These are phyloP conservation scores for Suillus subaureus DNA, from an alignment of 768 basidiomycete species.

Conservation along the genomic window DNA sequence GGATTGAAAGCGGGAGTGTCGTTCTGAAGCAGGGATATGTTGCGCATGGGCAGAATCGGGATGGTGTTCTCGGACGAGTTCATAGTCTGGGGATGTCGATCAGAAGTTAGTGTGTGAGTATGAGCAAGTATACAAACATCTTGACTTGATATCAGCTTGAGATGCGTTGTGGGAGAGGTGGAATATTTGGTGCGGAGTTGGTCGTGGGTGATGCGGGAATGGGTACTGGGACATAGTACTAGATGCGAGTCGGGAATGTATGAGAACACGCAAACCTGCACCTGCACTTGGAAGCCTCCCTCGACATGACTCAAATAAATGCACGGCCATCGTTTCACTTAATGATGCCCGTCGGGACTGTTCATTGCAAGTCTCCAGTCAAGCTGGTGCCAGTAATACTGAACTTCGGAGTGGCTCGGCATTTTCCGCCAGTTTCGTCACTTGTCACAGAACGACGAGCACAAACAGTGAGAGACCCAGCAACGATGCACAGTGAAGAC, in stretches of 20 bases:
- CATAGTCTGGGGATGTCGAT: conserved; percentile 54
- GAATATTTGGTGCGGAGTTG: conserved; percentile 74
- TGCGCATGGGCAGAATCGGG: conserved; percentile 60
- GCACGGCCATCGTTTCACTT: not conserved
- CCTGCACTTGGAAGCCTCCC: not conserved
- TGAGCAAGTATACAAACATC: conserved; percentile 50
- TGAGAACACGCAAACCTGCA: not conserved
- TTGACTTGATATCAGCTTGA: conserved; percentile 61
- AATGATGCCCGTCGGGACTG: not conserved
- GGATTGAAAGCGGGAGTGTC: conserved; percentile 64
- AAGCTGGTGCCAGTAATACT: not conserved
- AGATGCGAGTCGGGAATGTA: conserved; percentile 12
- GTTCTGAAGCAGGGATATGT: conserved; percentile 41
- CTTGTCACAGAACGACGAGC: too few species aligned
- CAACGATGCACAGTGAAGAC: too few species aligned
- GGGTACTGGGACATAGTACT: conserved; percentile 38
- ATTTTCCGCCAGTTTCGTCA: not conserved
- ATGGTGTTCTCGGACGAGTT: conserved; percentile 71
- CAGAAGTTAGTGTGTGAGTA: conserved; percentile 1
- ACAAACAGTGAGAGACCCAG: too few species aligned
- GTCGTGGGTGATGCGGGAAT: conserved; percentile 54
- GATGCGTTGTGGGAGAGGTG: conserved; percentile 59
- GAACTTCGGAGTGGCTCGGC: not conserved
- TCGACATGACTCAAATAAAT: too few species aligned
- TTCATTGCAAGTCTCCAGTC: not conserved